Evolutionary conservation across 1,284 basidiomycete genomes (phyloP).

Genomic region (Trichosporon asahii): DNA sequence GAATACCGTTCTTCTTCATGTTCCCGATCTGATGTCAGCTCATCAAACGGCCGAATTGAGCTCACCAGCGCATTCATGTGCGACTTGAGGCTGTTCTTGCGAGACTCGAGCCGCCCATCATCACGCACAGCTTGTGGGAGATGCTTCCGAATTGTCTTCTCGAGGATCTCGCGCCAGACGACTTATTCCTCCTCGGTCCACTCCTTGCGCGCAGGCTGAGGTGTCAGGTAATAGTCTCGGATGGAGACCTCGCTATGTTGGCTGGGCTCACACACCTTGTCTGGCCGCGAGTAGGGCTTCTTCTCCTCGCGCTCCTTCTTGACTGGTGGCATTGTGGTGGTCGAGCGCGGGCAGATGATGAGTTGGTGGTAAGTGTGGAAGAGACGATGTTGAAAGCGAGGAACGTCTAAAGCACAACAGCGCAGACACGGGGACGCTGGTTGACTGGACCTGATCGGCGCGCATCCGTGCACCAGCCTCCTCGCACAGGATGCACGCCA

Average conservation of each 20-base stretch:
- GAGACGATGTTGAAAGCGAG: not conserved
- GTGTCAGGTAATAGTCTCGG: not conserved
- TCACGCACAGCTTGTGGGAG: slow-evolving; percentile 24
- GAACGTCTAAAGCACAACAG: not conserved
- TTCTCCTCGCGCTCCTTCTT: not conserved
- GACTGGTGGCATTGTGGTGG: not conserved
- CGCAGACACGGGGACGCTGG: not conserved
- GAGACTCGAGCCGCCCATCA: slow-evolving; percentile 31
- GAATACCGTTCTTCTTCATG: not conserved
- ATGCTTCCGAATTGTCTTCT: slow-evolving; percentile 15
- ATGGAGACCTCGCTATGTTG: not conserved
- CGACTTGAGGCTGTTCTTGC: slow-evolving; percentile 24
- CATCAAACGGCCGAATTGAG: not conserved
- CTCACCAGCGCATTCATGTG: slow-evolving; percentile 34
- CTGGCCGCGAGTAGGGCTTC: not conserved
- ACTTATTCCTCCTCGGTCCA: slow-evolving; percentile 33
- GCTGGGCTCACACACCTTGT: not conserved
- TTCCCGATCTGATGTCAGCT: slow-evolving; percentile 14
- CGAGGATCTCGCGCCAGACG: slow-evolving; percentile 27
- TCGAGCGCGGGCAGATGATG: not conserved
- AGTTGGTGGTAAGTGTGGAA: not conserved
- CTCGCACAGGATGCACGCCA: not conserved
- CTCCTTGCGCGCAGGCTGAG: not conserved
- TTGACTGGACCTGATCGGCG: not conserved
- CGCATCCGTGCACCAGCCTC: not conserved